Percentiles rank a stretch among this genome's conserved stretches.
Evolutionary conservation across 331 rosid species (phyloP).

Genomic region (Saraca asoca): DNA sequence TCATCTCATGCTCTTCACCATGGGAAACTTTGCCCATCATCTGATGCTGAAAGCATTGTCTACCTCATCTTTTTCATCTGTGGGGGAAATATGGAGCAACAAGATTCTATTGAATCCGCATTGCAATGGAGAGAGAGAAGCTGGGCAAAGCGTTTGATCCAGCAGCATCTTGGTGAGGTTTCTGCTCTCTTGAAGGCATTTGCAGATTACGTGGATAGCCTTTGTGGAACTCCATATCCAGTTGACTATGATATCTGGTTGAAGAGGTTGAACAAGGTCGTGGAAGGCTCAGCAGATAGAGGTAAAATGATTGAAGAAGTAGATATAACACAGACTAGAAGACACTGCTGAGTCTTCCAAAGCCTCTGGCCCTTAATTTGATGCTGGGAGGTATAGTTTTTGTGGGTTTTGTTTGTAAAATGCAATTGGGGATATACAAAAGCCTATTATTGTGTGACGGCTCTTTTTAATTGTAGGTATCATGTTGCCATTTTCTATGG

Average conservation of each 20-base stretch:
- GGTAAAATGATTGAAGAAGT: conserved; percentile 73
- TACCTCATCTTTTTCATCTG: conserved; percentile 58
- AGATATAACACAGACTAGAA: conserved; percentile 52
- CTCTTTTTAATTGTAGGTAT: conserved; percentile 28
- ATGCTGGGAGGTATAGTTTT: conserved; percentile 30
- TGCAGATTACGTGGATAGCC: conserved; percentile 86
- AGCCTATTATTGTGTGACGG: conserved; percentile 34
- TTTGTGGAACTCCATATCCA: conserved; percentile 78
- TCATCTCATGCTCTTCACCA: conserved; percentile 85
- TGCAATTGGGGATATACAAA: conserved; percentile 44
- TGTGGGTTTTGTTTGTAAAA: conserved; percentile 42
- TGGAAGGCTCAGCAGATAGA: conserved; percentile 60
- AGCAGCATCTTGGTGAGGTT: conserved; percentile 71
- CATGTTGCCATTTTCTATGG: conserved; percentile 26
- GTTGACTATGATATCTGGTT: conserved; percentile 77
- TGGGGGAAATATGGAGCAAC: conserved; percentile 63
- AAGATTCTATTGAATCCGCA: conserved; percentile 83
- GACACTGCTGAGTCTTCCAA: conserved; percentile 75
- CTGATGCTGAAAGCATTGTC: conserved; percentile 82
- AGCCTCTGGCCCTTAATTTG: conserved; percentile 54
- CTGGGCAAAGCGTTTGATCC: conserved; percentile 71
- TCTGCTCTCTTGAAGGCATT: conserved; percentile 76
- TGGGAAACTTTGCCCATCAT: conserved; percentile 83
- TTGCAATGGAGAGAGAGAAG: conserved; percentile 79
- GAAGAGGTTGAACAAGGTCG: conserved; percentile 64